These are phyloP conservation scores for Betula pendula DNA, from an alignment of 306 rosid genomes.

Conservation along the genomic window DNA sequence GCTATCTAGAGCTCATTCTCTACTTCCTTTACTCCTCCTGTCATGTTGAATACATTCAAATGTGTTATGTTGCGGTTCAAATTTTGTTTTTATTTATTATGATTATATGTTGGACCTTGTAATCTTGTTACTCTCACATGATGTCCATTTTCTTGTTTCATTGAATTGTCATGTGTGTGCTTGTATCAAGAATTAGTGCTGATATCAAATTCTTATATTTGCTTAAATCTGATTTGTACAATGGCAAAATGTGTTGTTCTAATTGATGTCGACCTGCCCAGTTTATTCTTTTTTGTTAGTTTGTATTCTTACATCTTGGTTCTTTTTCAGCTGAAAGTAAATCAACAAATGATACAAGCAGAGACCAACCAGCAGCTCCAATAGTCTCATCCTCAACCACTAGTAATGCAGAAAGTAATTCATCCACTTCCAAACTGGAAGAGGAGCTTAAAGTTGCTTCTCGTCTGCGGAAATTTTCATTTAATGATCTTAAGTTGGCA, in stretches of 20 bases:
- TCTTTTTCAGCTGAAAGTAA: constrained; percentile 58
- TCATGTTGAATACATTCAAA: not conserved
- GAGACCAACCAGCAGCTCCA: constrained; percentile 73
- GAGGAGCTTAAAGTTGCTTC: constrained; percentile 96
- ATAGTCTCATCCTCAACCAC: constrained; percentile 75
- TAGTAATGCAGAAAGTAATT: constrained; percentile 86
- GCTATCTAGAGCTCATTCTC: not conserved
- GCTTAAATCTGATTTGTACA: not conserved
- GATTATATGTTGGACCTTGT: not conserved
- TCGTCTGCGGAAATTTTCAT: constrained; percentile 75
- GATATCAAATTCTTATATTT: not conserved
- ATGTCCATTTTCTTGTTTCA: not conserved
- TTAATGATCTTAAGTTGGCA: constrained; percentile 88
- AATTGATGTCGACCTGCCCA: not conserved
- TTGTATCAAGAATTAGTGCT: not conserved
- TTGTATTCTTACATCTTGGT: constrained; percentile 5
- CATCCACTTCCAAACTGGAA: constrained; percentile 83
- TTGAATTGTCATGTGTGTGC: not conserved
- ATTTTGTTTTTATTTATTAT: not conserved
- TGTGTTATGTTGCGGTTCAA: not conserved
- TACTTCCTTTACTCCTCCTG: not conserved
- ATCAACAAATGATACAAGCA: constrained; percentile 69
- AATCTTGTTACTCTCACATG: not conserved
- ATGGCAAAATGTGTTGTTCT: not conserved
- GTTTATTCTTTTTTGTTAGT: constrained; percentile 13